These are phyloP conservation scores for Fragilaria crotonensis DNA, from an alignment of 108 stramenopile species.

Conservation along the genomic window DNA sequence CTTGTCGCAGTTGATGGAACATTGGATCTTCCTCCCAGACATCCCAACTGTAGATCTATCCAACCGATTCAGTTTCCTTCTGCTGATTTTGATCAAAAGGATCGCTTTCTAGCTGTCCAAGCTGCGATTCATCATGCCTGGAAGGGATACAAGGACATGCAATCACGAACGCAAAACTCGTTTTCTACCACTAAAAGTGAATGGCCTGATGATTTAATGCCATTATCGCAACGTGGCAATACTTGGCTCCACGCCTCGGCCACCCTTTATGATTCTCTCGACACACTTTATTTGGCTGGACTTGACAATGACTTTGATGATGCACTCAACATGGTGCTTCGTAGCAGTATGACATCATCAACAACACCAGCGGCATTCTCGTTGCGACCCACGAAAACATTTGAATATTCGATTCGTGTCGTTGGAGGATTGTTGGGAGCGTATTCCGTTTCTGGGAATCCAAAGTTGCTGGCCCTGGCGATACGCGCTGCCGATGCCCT, in stretches of 20 bases:
- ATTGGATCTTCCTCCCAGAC: too few relatives aligned
- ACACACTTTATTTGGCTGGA: constrained; percentile 61
- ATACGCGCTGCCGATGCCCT: constrained; percentile 36
- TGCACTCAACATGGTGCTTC: constrained; percentile 23
- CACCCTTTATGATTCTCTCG: constrained; percentile 62
- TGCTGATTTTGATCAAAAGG: constrained; percentile 7
- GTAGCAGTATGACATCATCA: too few relatives aligned
- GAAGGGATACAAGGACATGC: constrained; percentile 30
- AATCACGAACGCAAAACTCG: too few relatives aligned
- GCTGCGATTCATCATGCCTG: constrained; percentile 24
- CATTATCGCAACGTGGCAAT: constrained; percentile 12
- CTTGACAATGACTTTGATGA: constrained; percentile 45
- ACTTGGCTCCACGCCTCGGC: constrained; percentile 40
- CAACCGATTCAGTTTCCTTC: too few relatives aligned
- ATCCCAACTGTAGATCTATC: too few relatives aligned
- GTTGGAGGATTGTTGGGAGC: constrained; percentile 64
- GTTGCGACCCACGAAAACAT: constrained; percentile 44
- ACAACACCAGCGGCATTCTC: too few relatives aligned
- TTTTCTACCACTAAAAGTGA: too few relatives aligned
- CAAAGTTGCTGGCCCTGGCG: constrained; percentile 35
- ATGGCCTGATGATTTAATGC: constrained; percentile 43
- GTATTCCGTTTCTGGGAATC: constrained; percentile 45
- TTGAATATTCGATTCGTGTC: constrained; percentile 70
- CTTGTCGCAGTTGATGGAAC: too few relatives aligned
- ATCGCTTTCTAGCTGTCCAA: constrained; percentile 13